Conservation (phyloP, 768 basidiomycete species). For the Collybia sordida region DNA sequence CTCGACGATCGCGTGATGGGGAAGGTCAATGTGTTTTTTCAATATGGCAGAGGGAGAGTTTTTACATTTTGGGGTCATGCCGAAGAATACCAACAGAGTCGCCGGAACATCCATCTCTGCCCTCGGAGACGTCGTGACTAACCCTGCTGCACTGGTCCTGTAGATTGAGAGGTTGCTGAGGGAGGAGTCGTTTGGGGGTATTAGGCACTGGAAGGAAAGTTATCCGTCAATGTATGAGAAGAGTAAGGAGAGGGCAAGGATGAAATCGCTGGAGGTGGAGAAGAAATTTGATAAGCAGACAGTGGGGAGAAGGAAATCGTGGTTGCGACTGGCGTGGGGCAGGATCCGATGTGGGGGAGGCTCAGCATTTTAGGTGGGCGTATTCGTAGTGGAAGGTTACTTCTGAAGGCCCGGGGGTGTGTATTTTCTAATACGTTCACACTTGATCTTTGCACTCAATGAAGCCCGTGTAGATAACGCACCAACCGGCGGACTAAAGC, state of each 20-base stretch:
- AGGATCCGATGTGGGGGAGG: conserved; percentile 99
- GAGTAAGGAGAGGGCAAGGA: conserved; percentile 57
- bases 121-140: conserved; percentile 89
- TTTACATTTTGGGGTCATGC: conserved; percentile 98
- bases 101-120: conserved; percentile 92
- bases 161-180: conserved; percentile 66
- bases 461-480: too few species aligned
- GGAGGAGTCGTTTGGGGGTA: conserved; percentile 78
- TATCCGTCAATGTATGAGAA: conserved; percentile 90
- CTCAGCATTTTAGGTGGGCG: conserved; percentile 91
- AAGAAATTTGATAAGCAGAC: conserved; percentile 87
- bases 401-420: conserved; percentile 90
- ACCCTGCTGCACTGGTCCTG: conserved; percentile 80
- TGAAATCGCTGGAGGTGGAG: conserved; percentile 97
- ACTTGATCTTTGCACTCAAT: too few species aligned
- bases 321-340: conserved; percentile 93
- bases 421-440: conserved; percentile 31
- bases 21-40: conserved; percentile 86
- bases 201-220: conserved; percentile 78
- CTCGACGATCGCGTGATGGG: conserved; percentile 99
- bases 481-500: too few species aligned
- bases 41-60: conserved; percentile 92
- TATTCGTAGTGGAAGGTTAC: conserved; percentile 87
- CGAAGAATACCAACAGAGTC: conserved; percentile 99
- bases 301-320: conserved; percentile 83